These are phyloP conservation scores for Nitzschia inconspicua DNA, from an alignment of 108 stramenopile genomes.

Conservation along the genomic window DNA sequence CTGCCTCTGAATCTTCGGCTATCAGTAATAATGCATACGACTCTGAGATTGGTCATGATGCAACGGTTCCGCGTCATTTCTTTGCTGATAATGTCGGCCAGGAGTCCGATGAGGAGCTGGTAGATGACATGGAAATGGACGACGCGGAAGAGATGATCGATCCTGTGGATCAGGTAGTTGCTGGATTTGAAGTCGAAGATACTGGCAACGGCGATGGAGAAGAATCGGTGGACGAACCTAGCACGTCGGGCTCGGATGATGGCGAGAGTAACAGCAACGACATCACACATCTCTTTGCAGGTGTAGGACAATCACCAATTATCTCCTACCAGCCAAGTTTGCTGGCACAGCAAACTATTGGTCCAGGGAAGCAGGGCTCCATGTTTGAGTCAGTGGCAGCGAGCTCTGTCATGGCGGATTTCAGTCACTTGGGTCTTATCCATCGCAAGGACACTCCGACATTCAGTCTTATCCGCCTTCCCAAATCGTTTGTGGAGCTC, in stretches of 20 bases:
- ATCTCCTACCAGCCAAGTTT: conserved; percentile 80
- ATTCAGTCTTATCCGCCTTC: conserved; percentile 76
- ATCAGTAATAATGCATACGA: background rate
- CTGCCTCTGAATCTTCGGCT: background rate
- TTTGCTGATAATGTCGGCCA: background rate
- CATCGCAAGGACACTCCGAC: conserved; percentile 54
- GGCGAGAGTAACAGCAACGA: conserved; percentile 26
- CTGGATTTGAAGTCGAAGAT: background rate
- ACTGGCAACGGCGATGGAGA: conserved; percentile 4
- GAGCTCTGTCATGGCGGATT: conserved; percentile 67
- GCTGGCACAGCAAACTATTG: conserved; percentile 51
- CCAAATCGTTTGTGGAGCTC: conserved; percentile 85
- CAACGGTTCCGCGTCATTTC: background rate
- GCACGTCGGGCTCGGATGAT: conserved; percentile 41
- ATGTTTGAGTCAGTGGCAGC: conserved; percentile 63
- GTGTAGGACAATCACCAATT: conserved; percentile 71
- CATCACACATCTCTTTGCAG: conserved; percentile 46
- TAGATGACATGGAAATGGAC: conserved; percentile 41
- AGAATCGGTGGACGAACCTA: conserved; percentile 46
- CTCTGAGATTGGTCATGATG: background rate
- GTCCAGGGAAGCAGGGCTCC: conserved; percentile 67
- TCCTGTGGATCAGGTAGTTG: conserved; percentile 21
- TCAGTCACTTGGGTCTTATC: conserved; percentile 77
- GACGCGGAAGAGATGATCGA: conserved; percentile 63
- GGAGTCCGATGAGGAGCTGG: conserved; percentile 25